A percentile compares a stretch with the other conserved stretches of the same genome.
Evolutionary conservation across 1,284 basidiomycete genomes (phyloP).

Genomic region (Ustanciosporium gigantosporum): DNA sequence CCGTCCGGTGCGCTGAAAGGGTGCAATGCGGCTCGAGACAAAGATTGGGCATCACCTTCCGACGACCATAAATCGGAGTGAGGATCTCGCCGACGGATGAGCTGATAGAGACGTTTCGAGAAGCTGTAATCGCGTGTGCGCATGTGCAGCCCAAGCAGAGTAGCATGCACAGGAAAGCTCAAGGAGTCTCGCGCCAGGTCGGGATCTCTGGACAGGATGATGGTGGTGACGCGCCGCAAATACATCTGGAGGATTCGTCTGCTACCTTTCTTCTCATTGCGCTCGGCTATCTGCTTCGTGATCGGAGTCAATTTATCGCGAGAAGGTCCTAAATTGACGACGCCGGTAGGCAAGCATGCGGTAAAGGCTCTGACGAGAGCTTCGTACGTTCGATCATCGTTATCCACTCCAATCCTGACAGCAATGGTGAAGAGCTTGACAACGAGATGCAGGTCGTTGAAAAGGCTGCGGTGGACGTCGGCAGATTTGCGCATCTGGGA

Average conservation of each 20-base stretch:
- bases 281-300: conserved; percentile 12
- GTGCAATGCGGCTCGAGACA: conserved; percentile 5
- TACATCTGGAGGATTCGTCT: conserved; percentile 8
- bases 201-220: conserved; percentile 18
- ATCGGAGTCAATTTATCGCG: conserved; percentile 4
- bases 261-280: conserved; percentile 24
- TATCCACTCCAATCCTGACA: conserved; percentile 4
- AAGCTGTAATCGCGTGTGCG: conserved; percentile 21
- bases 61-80: conserved; percentile 15
- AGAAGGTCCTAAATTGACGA: conserved; percentile 11
- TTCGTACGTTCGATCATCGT: conserved; percentile 14
- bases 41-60: conserved; percentile 1
- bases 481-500: conserved; percentile 4
- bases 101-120: conserved; percentile 29
- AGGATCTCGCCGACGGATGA: conserved; percentile 15
- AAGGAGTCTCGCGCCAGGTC: conserved; percentile 16
- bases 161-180: conserved; percentile 13
- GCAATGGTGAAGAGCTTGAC: conserved; percentile 16
- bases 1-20: conserved; percentile 15
- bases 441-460: conserved; percentile 14
- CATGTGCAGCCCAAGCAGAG: conserved; percentile 29
- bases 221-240: conserved; percentile 19
- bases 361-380: conserved; percentile 17
- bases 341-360: conserved; percentile 7
- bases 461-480: conserved; percentile 13